A percentile compares a stretch with the other conserved stretches of the same genome.
phyloP scores from a whole-genome alignment of 805 yeast species.

The Cyberlindnera bimundalis region DNA sequence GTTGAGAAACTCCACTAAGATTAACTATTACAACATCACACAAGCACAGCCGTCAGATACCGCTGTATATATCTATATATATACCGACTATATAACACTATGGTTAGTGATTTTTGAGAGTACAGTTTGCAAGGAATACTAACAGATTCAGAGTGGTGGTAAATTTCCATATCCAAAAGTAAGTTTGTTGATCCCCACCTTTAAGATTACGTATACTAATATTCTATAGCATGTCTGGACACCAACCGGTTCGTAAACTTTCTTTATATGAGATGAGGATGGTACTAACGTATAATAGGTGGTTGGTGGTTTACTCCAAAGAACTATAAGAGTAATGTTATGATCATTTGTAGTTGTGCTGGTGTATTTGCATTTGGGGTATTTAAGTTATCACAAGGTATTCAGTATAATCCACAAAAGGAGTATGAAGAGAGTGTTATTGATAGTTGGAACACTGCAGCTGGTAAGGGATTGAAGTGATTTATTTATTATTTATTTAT shows the following conservation, averaged over 20 bases:
- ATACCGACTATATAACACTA: no score
- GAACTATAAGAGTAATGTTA: conserved; percentile 22
- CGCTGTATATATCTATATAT: no score
- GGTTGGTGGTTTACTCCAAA: conserved; percentile 29
- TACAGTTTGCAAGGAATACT: not conserved
- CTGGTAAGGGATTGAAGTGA: conserved; percentile 17
- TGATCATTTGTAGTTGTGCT: conserved; percentile 15
- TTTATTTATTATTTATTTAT: not conserved
- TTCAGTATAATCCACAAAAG: conserved; percentile 18
- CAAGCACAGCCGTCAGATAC: no score
- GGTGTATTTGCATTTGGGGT: conserved; percentile 17
- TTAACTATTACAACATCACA: no score
- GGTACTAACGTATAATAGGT: conserved; percentile 23
- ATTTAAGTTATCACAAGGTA: conserved; percentile 18
- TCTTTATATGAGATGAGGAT: not conserved
- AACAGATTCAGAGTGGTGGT: conserved; percentile 18
- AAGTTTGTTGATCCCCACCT: no score
- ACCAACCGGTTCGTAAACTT: conserved; percentile 24
- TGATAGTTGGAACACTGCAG: conserved; percentile 25
- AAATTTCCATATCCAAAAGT: conserved; percentile 27
- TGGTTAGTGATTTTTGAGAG: no score
- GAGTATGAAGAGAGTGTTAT: conserved; percentile 22
- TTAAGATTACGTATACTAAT: no score
- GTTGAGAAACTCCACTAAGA: no score
- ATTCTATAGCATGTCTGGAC: conserved; percentile 28